Conservation (phyloP, 2,329 filamentous ascomycete species). For the Elsinoe arachidis region DNA sequence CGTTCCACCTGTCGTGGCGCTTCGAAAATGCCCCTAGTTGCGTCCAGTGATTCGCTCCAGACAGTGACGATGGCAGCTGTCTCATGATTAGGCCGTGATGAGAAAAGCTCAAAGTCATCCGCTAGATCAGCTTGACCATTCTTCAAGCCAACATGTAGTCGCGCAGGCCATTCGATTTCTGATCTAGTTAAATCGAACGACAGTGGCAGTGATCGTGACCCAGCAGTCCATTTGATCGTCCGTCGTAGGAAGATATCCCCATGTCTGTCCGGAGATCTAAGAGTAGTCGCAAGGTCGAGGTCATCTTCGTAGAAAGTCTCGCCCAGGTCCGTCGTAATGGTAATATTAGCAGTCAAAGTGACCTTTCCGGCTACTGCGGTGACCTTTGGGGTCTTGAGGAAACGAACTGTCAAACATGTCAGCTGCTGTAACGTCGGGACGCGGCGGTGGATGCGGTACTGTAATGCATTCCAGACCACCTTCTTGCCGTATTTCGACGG, state of each 20-base stretch:
- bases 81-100: neutral
- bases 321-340: constrained; percentile 61
- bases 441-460: constrained; percentile 13
- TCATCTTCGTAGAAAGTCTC: constrained; percentile 51
- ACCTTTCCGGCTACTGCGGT: constrained; percentile 32
- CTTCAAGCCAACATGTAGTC: constrained; percentile 33
- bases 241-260: constrained; percentile 36
- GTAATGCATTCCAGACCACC: constrained; percentile 19
- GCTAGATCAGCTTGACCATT: constrained; percentile 21
- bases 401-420: constrained; percentile 40
- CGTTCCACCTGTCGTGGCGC: constrained; percentile 49
- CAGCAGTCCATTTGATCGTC: constrained; percentile 36
- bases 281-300: constrained; percentile 34
- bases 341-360: constrained; percentile 46
- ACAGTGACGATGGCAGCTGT: constrained; percentile 47
- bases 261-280: constrained; percentile 26
- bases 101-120: constrained; percentile 22
- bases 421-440: neutral
- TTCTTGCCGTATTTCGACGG: neutral
- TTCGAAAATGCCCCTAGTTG: constrained; percentile 29
- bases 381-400: constrained; percentile 54
- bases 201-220: constrained; percentile 37
- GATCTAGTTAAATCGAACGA: constrained; percentile 33
- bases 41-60: constrained; percentile 44
- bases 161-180: constrained; percentile 31